Evolutionary conservation across 192 early-diverging fungal species (phyloP).

Genomic region (Podochytrium sp.): DNA sequence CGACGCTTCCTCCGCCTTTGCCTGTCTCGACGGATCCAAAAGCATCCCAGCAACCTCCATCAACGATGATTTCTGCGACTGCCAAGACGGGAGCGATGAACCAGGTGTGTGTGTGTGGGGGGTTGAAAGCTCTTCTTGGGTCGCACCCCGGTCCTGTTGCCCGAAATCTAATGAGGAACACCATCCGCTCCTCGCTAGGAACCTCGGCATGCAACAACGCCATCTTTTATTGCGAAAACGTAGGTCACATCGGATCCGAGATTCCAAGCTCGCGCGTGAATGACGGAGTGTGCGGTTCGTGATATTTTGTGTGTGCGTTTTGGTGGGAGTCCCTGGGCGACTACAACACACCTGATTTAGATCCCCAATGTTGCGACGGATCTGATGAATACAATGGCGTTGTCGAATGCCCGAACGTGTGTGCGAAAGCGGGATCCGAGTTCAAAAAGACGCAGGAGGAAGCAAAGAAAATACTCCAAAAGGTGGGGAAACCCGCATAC

Average conservation of each 20-base stretch:
- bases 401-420: constrained; percentile 75
- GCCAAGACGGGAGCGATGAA: constrained; percentile 92
- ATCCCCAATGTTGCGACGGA: constrained; percentile 94
- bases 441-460: constrained; percentile 36
- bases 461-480: constrained; percentile 17
- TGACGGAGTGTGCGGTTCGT: constrained; percentile 88
- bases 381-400: constrained; percentile 78
- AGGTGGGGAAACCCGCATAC: constrained; percentile 8
- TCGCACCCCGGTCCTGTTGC: neutral
- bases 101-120: constrained; percentile 61
- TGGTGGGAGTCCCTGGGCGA: too few relatives aligned
- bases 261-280: constrained; percentile 81
- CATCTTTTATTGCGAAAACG: constrained; percentile 82
- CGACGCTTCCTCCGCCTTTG: constrained; percentile 22
- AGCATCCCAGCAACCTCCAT: constrained; percentile 72
- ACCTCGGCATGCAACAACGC: constrained; percentile 88
- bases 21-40: constrained; percentile 76
- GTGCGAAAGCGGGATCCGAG: constrained; percentile 61
- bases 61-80: constrained; percentile 99
- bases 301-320: neutral
- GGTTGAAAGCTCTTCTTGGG: neutral
- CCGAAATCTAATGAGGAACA: neutral
- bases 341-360: too few relatives aligned
- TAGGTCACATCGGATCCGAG: constrained; percentile 67
- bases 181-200: too few relatives aligned